Evolutionary conservation across 371 early-diverging fungal species (phyloP), one percentile per base, ranked within the genome.

Genomic region (Mucor racemosus): DNA sequence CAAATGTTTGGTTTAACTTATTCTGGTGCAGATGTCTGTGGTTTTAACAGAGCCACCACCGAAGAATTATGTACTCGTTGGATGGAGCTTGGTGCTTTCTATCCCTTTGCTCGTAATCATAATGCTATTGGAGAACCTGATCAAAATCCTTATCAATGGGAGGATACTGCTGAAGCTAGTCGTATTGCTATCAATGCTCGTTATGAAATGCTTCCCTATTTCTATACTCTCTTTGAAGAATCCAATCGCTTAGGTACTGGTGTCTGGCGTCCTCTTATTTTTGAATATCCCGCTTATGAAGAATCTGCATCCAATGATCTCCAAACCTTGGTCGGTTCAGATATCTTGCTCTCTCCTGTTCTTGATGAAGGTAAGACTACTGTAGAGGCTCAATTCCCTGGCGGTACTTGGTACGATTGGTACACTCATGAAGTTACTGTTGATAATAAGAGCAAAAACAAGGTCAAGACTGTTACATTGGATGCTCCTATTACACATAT

Each of bases 61-160:
- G 82, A 87, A 42, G 76, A 86, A 58, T 75, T 92, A 19, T 83
- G 90, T 73, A 84, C 87, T 17, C 84, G 91, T 21, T 91, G 92
- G 92, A 81, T 82, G 66, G 85, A 86, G 67, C 73, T 92, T 34
- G 94, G 93, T 5, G 73, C 91, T n/a, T 88, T 93, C 65, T 90
- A 91, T 67, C 92, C 94, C 3, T 93, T 93, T 76, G 82, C 86
- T 73, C 81, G 92, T 13, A 90, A 90, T 60, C 92, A 92, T 62
- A 89, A 89, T 59, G 59, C 15, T n/a, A 31, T 36, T 9, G 1
- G 6, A 14, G 66, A 26, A 26, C 26, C 26, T 13, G 66, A 76
- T 56, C 88, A 89, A 62, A 89, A 90, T 65, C 91, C 90, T 13
- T 89, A 89, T 57, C 66, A 75, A 1, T 84, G 87, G 80, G 56